These are phyloP conservation scores for Aphanomyces euteiches DNA, from an alignment of 352 stramenopile genomes.

Conservation along the genomic window DNA sequence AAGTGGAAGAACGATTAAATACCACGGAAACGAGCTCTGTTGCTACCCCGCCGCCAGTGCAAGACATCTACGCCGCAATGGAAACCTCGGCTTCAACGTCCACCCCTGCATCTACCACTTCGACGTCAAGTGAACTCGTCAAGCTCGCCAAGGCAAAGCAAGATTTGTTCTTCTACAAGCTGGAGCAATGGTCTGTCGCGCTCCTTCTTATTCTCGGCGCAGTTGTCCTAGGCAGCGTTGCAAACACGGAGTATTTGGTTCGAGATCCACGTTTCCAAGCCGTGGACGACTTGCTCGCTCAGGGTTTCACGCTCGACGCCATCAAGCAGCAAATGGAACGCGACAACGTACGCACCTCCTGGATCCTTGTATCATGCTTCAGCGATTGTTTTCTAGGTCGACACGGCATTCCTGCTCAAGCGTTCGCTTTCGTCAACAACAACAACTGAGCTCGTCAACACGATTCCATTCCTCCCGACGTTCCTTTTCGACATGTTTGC, in stretches of 20 bases:
- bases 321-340: conserved; percentile 70
- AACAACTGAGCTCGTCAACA: background rate
- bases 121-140: conserved; percentile 41
- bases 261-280: conserved; percentile 48
- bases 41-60: conserved; percentile 4
- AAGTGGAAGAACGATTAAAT: conserved; percentile 53
- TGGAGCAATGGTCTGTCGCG: conserved; percentile 62
- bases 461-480: conserved; percentile 17
- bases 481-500: conserved; percentile 39
- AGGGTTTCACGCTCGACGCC: conserved; percentile 55
- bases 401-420: conserved; percentile 36
- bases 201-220: conserved; percentile 42
- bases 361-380: background rate
- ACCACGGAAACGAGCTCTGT: background rate
- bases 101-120: conserved; percentile 26
- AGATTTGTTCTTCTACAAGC: conserved; percentile 46
- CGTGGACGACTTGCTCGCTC: conserved; percentile 57
- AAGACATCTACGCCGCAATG: background rate
- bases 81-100: background rate
- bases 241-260: background rate
- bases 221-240: background rate
- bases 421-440: background rate
- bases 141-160: conserved; percentile 31
- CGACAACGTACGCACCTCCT: conserved; percentile 45
- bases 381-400: conserved; percentile 33